Evolutionary conservation across 805 yeast genomes (phyloP).

Genomic region (Schwanniomyces sp.): DNA sequence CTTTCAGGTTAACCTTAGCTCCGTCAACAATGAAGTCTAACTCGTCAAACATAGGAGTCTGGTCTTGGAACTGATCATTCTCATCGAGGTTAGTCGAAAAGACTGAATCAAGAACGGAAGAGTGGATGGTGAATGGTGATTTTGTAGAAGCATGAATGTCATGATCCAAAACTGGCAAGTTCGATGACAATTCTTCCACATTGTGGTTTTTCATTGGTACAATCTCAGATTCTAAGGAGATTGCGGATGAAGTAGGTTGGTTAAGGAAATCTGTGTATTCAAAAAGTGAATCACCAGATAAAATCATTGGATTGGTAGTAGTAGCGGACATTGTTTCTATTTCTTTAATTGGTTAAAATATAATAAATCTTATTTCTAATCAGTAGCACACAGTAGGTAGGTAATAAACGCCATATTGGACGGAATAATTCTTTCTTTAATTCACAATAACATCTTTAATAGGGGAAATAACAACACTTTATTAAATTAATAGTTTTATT

Average conservation of each 20-base stretch:
- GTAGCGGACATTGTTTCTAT: slow-evolving; percentile 21
- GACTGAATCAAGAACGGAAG: slow-evolving; percentile 52
- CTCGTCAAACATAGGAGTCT: slow-evolving; percentile 64
- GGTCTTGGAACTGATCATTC: slow-evolving; percentile 31
- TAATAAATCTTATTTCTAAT: not conserved
- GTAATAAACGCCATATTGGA: slow-evolving; percentile 31
- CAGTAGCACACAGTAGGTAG: not conserved
- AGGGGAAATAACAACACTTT: slow-evolving; percentile 24
- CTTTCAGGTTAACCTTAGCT: slow-evolving; percentile 35
- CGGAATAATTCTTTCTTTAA: slow-evolving; percentile 13
- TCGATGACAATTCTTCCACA: slow-evolving; percentile 24
- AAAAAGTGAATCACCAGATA: slow-evolving; percentile 23
- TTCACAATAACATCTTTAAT: slow-evolving; percentile 34
- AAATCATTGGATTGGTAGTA: slow-evolving; percentile 18
- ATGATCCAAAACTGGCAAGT: slow-evolving; percentile 16
- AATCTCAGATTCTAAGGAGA: slow-evolving; percentile 4
- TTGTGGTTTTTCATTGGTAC: slow-evolving; percentile 15
- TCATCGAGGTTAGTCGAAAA: slow-evolving; percentile 42
- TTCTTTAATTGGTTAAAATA: slow-evolving; percentile 6
- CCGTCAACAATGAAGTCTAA: slow-evolving; percentile 43
- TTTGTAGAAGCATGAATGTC: slow-evolving; percentile 6
- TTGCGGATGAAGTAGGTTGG: slow-evolving; percentile 2
- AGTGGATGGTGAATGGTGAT: slow-evolving; percentile 55
- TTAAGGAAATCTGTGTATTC: slow-evolving; percentile 23
- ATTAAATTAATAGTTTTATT: slow-evolving; percentile 18